Base-by-base conservation (phyloP, 371 early-diverging fungal species). In the Mucor indicus region DNA sequence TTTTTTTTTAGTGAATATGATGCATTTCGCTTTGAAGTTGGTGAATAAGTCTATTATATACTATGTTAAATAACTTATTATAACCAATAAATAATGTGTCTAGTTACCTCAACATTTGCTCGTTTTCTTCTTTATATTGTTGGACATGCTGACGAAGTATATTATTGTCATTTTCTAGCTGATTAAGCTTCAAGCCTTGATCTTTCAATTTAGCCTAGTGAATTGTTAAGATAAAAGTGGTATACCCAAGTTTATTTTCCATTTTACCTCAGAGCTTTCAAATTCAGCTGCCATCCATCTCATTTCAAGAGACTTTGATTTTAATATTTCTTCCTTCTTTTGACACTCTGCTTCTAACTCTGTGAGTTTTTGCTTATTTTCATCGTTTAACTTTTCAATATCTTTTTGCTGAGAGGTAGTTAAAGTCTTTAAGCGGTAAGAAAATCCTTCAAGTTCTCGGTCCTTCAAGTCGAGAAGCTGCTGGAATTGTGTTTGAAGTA, bases 181-280 rank as follows among this genome's bases (percentile, higher is more conserved):
- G 48, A 31, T 66, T 48, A 19, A 76, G 31, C 35, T 55, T 56
- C 12, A 27, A 33, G 31, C 47, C 61, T 43, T 67, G 66, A 30
- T 60, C 62, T 41, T 60, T 66, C 20, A 72, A 40, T 48, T 72
- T 70, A 16, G 50, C 40, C 69, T 70, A 56, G 27, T 33, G n/a
- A 38, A 36, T 30, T 17, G 38, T 37, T 38, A 11, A 38, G 22
- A 8, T 19, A 12, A 4, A 11, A 37, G 19, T 27, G 5, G 29
- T 11, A 37, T 7, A 5, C 19, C 16, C 4, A 37, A 37, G 4
- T 4, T 10, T 37, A 5, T 10, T 5, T 37, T 2, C 2, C 19
- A 17, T 48, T 25, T 52, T 72, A 76, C 79, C 68, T 79, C 79
- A 17, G 67, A 69, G 12, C 57, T 57, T 48, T 74, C 73, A 39